Conservation (phyloP, 2,329 filamentous ascomycete genomes). For the Sporothrix pseudoabietina region DNA sequence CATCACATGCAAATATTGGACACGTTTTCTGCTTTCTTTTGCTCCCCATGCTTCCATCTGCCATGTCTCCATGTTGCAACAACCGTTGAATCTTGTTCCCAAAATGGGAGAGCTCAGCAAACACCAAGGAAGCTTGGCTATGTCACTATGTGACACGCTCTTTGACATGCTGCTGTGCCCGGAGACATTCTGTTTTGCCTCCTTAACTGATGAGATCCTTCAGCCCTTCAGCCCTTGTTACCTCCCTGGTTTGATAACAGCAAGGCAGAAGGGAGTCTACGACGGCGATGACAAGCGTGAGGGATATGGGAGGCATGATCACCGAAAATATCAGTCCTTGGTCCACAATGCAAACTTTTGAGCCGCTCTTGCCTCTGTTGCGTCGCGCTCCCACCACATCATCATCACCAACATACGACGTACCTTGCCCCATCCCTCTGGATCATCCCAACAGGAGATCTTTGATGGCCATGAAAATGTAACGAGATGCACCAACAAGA, state of each 20-base stretch:
- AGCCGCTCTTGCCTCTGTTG: background rate
- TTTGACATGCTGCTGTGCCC: background rate
- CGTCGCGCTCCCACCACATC: background rate
- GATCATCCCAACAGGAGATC: background rate
- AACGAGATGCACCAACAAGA: background rate
- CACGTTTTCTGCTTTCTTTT: background rate
- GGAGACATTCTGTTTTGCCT: background rate
- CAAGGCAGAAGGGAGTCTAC: background rate
- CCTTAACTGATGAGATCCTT: background rate
- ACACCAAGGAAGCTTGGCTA: background rate
- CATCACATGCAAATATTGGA: slow-evolving; percentile 14
- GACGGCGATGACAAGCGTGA: background rate
- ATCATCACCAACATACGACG: background rate
- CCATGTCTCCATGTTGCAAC: background rate
- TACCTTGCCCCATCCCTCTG: background rate
- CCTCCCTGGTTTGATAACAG: background rate
- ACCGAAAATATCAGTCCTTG: background rate
- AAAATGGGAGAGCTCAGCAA: background rate
- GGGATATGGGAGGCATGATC: background rate
- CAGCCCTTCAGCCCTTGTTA: background rate
- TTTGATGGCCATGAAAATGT: background rate
- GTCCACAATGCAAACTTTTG: background rate
- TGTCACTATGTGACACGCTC: background rate
- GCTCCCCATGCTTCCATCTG: background rate
- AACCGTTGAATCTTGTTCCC: background rate